phyloP scores from a whole-genome alignment of 2,329 filamentous ascomycete genomes.

The Aspergillus novoparasiticus region DNA sequence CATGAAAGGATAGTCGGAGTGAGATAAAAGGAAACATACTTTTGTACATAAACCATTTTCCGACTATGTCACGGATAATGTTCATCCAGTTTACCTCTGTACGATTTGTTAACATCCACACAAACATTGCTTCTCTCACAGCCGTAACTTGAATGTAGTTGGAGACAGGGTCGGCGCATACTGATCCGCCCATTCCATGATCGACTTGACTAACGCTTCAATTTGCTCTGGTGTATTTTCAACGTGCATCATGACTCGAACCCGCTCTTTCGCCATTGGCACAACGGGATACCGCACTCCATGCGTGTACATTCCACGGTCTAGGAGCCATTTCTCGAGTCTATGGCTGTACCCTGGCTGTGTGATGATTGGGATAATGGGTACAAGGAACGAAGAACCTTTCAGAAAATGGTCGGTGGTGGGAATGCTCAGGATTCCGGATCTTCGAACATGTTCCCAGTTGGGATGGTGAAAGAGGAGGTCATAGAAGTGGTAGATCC shows the following conservation, averaged over 20 bases:
- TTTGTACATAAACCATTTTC: background rate
- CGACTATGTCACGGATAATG: background rate
- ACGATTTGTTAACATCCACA: background rate
- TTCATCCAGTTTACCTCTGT: background rate
- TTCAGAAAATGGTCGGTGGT: background rate
- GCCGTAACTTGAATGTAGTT: background rate
- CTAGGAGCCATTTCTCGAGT: background rate
- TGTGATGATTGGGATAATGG: slow-evolving; percentile 10
- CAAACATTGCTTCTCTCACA: background rate
- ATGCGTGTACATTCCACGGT: background rate
- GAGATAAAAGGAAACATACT: background rate
- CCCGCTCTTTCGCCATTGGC: slow-evolving; percentile 1
- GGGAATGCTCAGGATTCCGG: slow-evolving; percentile 2
- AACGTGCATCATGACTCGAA: slow-evolving; percentile 13
- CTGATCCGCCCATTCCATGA: slow-evolving; percentile 11
- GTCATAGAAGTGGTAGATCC: slow-evolving; percentile 2
- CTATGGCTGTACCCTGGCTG: background rate
- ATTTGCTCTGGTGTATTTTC: slow-evolving; percentile 11
- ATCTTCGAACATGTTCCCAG: background rate
- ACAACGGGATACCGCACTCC: slow-evolving; percentile 10
- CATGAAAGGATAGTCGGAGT: background rate
- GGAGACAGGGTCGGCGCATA: background rate
- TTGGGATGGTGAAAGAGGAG: slow-evolving; percentile 1
- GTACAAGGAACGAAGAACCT: background rate
- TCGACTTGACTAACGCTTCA: background rate